These are phyloP conservation scores for Firmiana major DNA, from an alignment of 345 rosid species.

Conservation along the genomic window DNA sequence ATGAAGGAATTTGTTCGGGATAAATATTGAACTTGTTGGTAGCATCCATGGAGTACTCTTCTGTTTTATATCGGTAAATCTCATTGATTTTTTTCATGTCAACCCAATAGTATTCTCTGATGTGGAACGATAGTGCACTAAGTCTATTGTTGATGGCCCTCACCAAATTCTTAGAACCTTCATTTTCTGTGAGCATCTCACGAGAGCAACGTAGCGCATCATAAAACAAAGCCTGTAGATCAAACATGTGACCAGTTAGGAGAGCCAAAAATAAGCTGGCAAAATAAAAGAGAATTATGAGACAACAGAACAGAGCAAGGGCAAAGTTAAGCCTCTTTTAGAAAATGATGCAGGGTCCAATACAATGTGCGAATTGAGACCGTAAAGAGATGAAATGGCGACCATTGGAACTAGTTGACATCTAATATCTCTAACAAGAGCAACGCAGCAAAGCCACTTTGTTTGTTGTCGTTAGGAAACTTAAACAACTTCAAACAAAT, in stretches of 20 bases:
- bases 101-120: constrained; percentile 83
- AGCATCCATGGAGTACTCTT: constrained; percentile 78
- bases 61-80: constrained; percentile 84
- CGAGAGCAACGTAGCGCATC: constrained; percentile 71
- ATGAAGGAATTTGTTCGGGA: constrained; percentile 76
- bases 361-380: background rate
- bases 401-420: background rate
- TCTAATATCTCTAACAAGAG: background rate
- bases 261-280: background rate
- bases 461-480: background rate
- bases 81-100: constrained; percentile 77
- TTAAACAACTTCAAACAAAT: background rate
- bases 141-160: constrained; percentile 73
- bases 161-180: constrained; percentile 65
- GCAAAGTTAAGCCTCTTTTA: background rate
- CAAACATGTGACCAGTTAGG: background rate
- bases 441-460: background rate
- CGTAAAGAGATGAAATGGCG: background rate
- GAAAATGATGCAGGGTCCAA: background rate
- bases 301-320: background rate
- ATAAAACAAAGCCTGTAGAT: constrained; percentile 66
- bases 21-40: constrained; percentile 83
- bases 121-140: constrained; percentile 79
- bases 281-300: background rate
- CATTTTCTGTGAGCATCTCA: constrained; percentile 58